Evolutionary conservation across 352 stramenopile species (phyloP).

Genomic region (Pythium phragmitis): DNA sequence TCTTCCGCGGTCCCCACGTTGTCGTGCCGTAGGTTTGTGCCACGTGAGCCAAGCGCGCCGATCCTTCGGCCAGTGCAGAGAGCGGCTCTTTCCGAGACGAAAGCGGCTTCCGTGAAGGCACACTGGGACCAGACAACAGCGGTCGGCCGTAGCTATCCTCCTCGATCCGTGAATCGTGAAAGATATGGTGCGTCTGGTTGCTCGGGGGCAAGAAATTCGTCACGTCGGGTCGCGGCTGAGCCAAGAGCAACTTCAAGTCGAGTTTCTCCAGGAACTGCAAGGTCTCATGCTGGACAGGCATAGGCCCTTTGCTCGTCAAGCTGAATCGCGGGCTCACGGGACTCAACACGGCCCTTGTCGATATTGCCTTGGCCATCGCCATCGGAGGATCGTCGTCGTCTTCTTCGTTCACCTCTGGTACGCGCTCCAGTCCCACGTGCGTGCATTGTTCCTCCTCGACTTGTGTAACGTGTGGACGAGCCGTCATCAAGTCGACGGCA

Average conservation of each 20-base stretch:
- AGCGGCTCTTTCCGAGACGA: constrained; percentile 13
- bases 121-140: neutral
- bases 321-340: constrained; percentile 1
- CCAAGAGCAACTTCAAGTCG: constrained; percentile 59
- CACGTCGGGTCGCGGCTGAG: constrained; percentile 59
- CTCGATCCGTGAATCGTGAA: constrained; percentile 12
- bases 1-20: constrained; percentile 38
- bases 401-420: constrained; percentile 29
- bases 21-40: constrained; percentile 65
- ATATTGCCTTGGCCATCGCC: neutral
- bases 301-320: constrained; percentile 2
- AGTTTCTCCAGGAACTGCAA: constrained; percentile 58
- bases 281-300: constrained; percentile 41
- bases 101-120: constrained; percentile 1
- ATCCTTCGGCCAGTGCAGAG: neutral
- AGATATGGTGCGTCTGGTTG: constrained; percentile 8
- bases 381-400: constrained; percentile 23
- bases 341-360: neutral
- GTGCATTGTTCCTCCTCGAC: constrained; percentile 18
- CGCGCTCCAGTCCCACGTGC: constrained; percentile 14
- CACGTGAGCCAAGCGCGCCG: constrained; percentile 50
- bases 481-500: constrained; percentile 48
- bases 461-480: constrained; percentile 21
- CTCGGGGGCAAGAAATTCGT: constrained; percentile 21
- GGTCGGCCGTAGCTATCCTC: neutral